phyloP scores from a whole-genome alignment of 2,329 filamentous ascomycete species.

The Cercospora sp. region DNA sequence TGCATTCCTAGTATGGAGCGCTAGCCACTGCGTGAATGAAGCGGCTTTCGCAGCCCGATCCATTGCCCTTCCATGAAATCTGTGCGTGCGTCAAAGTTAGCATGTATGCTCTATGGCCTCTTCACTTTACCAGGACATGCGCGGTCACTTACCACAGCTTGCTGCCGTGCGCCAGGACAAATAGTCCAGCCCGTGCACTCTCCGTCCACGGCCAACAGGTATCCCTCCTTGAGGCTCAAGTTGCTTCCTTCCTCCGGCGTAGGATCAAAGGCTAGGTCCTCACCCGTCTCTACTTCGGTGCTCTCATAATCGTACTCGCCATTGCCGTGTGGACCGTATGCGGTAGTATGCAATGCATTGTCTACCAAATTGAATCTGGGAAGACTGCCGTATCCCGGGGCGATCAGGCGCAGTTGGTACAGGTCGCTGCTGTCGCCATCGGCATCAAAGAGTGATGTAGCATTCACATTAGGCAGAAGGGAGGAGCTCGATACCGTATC shows the following conservation, averaged over 20 bases:
- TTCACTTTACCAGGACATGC: background rate
- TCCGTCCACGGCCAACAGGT: constrained; percentile 42
- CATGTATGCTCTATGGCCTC: background rate
- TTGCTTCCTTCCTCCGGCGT: constrained; percentile 38
- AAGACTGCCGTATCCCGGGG: constrained; percentile 43
- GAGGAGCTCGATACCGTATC: constrained; percentile 34
- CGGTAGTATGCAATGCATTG: constrained; percentile 39
- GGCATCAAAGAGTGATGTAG: constrained; percentile 44
- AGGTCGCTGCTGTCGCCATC: constrained; percentile 36
- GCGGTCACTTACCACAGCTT: constrained; percentile 38
- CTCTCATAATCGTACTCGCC: constrained; percentile 39
- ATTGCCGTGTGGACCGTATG: constrained; percentile 28
- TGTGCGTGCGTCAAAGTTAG: constrained; percentile 13
- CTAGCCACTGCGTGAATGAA: constrained; percentile 44
- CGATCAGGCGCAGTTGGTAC: constrained; percentile 43
- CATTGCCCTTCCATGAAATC: constrained; percentile 44
- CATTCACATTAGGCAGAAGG: constrained; percentile 40
- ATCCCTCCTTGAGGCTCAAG: constrained; percentile 40
- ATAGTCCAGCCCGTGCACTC: constrained; percentile 44
- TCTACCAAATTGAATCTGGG: constrained; percentile 43
- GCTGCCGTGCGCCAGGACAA: constrained; percentile 39
- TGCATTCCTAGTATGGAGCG: constrained; percentile 40
- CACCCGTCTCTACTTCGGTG: constrained; percentile 33
- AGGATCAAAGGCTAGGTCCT: constrained; percentile 40
- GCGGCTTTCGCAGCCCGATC: constrained; percentile 38